Evolutionary conservation across 306 rosid genomes (phyloP).

Genomic region (Rosa multiflora): DNA sequence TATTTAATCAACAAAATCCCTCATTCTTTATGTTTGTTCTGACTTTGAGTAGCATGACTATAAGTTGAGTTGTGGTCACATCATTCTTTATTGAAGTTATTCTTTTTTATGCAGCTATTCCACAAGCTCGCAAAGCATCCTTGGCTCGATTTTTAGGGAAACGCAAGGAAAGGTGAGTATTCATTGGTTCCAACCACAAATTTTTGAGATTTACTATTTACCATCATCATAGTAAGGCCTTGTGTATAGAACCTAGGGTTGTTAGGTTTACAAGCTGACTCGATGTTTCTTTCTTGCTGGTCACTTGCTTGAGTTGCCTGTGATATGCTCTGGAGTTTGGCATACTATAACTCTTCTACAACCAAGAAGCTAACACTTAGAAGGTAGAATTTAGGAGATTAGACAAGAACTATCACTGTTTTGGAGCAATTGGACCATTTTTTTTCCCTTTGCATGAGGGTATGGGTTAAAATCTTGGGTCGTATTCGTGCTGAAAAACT

Average conservation of each 20-base stretch:
- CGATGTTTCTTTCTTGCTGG: neutral
- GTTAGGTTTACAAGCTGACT: neutral
- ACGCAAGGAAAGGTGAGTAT: slow-evolving; percentile 24
- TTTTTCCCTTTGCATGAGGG: neutral
- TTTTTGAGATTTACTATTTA: neutral
- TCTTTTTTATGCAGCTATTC: slow-evolving; percentile 44
- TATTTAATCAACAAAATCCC: neutral
- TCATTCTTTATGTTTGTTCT: neutral
- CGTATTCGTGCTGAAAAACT: neutral
- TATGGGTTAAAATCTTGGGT: neutral
- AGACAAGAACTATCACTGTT: neutral
- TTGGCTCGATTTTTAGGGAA: slow-evolving; percentile 87
- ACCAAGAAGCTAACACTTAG: neutral
- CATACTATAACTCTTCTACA: neutral
- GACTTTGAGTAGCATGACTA: neutral
- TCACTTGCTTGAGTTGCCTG: neutral
- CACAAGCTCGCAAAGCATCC: slow-evolving; percentile 94
- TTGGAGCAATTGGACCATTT: neutral
- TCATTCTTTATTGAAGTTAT: neutral
- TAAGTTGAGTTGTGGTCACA: neutral
- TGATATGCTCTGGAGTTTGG: neutral
- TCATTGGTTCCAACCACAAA: neutral
- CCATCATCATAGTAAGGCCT: neutral
- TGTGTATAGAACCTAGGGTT: neutral
- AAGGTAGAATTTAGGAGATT: neutral